phyloP scores from a whole-genome alignment of 441 rosid genomes.

The Cnidoscolus chayamansa region DNA sequence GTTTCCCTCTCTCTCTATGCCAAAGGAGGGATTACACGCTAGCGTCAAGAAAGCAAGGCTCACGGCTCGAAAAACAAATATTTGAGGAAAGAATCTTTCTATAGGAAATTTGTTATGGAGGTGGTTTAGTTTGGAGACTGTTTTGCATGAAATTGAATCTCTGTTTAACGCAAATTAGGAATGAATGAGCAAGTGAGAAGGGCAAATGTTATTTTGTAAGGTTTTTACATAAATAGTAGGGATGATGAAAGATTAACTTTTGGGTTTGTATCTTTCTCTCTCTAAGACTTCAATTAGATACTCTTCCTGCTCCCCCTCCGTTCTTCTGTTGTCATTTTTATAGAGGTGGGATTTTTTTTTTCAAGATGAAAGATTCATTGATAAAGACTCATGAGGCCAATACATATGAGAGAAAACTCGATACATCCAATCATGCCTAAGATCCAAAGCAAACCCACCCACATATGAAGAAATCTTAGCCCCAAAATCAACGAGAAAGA shows the following conservation, averaged over 20 bases:
- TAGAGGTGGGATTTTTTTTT: no score
- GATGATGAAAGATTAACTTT: neutral
- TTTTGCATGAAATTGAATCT: neutral
- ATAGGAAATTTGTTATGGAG: neutral
- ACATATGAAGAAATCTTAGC: no score
- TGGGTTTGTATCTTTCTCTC: neutral
- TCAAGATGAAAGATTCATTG: no score
- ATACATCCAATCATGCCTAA: no score
- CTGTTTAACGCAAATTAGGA: neutral
- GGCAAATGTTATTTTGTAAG: neutral
- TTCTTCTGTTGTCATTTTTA: no score
- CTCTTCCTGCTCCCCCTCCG: no score
- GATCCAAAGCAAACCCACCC: no score
- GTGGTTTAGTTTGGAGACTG: neutral
- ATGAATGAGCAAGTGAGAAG: neutral
- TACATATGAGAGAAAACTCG: no score
- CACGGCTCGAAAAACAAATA: conserved; percentile 15
- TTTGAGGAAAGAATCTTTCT: neutral
- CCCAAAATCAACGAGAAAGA: no score
- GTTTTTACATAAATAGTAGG: no score
- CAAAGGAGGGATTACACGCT: conserved; percentile 10
- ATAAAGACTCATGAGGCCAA: no score
- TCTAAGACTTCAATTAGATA: neutral
- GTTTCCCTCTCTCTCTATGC: neutral
- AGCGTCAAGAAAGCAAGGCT: conserved; percentile 12